phyloP scores from a whole-genome alignment of 352 stramenopile species.

The Pythium grandisporangium region DNA sequence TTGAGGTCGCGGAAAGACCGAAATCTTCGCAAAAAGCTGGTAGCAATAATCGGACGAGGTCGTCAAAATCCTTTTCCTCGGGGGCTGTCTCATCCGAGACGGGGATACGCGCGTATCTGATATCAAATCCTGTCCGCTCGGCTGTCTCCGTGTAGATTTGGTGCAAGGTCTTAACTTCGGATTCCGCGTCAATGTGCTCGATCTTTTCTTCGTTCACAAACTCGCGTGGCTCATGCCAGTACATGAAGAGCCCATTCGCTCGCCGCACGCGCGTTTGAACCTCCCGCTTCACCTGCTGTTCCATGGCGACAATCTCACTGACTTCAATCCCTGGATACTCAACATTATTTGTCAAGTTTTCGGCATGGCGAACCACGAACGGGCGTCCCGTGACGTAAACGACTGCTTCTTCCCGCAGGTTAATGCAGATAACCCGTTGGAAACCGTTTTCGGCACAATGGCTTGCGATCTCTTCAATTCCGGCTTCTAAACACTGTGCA shows the following conservation, averaged over 20 bases:
- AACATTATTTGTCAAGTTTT: conserved; percentile 81
- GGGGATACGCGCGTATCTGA: conserved; percentile 76
- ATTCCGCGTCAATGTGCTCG: conserved; percentile 62
- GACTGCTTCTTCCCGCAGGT: conserved; percentile 86
- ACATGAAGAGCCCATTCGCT: conserved; percentile 76
- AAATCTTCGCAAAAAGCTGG: conserved; percentile 62
- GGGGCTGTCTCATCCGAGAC: conserved; percentile 87
- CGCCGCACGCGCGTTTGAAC: conserved; percentile 66
- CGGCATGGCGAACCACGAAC: conserved; percentile 76
- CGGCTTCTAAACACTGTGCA: conserved; percentile 67
- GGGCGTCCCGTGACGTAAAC: conserved; percentile 83
- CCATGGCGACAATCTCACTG: conserved; percentile 80
- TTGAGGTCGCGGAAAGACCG: conserved; percentile 8
- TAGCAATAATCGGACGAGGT: conserved; percentile 68
- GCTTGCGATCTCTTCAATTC: conserved; percentile 57
- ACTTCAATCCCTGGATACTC: conserved; percentile 86
- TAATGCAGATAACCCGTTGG: conserved; percentile 84
- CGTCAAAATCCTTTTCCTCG: conserved; percentile 86
- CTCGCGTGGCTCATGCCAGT: conserved; percentile 71
- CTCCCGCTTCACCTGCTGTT: conserved; percentile 79
- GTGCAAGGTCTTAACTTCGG: conserved; percentile 65
- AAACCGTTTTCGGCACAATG: conserved; percentile 36
- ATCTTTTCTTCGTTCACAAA: conserved; percentile 79
- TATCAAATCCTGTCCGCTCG: conserved; percentile 34
- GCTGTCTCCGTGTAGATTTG: conserved; percentile 64